These are phyloP conservation scores for Agrostemma githago DNA, from an alignment of 148 eudicot genomes.

Conservation along the genomic window DNA sequence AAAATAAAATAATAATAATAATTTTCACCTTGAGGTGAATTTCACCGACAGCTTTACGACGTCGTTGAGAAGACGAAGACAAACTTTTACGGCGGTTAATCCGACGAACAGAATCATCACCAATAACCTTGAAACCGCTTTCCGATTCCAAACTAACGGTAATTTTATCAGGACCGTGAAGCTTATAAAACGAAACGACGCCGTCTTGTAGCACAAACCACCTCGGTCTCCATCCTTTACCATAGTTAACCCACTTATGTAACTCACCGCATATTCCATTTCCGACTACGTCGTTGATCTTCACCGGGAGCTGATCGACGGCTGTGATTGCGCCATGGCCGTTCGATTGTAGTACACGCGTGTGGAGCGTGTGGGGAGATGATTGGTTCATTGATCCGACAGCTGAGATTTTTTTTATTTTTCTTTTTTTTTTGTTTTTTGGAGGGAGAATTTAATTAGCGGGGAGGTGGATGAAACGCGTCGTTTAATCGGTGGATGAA, in stretches of 20 bases:
- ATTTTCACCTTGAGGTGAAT: slow-evolving; percentile 70
- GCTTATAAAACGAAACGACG: slow-evolving; percentile 70
- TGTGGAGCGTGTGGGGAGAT: not conserved
- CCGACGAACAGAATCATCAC: slow-evolving; percentile 58
- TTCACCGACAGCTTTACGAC: slow-evolving; percentile 67
- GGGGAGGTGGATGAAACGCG: no score
- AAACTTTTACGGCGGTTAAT: slow-evolving; percentile 27
- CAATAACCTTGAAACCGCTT: slow-evolving; percentile 57
- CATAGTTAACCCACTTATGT: slow-evolving; percentile 88
- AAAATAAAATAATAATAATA: no score
- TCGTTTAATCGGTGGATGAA: not conserved
- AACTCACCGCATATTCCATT: slow-evolving; percentile 64
- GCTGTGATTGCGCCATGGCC: slow-evolving; percentile 16
- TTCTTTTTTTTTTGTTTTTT: no score
- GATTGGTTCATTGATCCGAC: slow-evolving; percentile 22
- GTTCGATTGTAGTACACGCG: slow-evolving; percentile 17
- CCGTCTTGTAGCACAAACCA: slow-evolving; percentile 90
- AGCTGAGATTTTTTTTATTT: not conserved
- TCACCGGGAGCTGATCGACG: slow-evolving; percentile 37
- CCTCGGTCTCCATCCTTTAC: slow-evolving; percentile 81
- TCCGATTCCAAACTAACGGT: slow-evolving; percentile 37
- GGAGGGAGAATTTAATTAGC: no score
- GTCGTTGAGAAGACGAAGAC: slow-evolving; percentile 10
- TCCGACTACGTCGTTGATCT: slow-evolving; percentile 58
- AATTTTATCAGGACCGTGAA: slow-evolving; percentile 75